Evolutionary conservation across 805 yeast species (phyloP), one percentile per base, ranked within the genome.

Genomic region (Metschnikowia lachancei): DNA sequence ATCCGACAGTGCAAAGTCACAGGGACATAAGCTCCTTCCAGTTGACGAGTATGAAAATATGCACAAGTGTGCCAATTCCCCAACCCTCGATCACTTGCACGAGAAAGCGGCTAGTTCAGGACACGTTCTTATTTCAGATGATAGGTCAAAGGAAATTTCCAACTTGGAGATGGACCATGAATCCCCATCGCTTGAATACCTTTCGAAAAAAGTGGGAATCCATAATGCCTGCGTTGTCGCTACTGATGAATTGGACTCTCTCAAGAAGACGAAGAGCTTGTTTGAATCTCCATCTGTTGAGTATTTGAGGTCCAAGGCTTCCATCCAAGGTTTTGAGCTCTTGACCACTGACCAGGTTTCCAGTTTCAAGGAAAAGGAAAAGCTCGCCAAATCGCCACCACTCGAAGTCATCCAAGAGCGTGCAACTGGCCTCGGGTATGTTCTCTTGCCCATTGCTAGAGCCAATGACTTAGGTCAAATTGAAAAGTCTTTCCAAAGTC

Each of bases 341-440:
- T 6, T 55, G n/a, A 13, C 51, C 2, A 22, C 14, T 16, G 48
- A 41, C 1, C 43, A 47, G 16, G 35, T 46, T 17, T 43, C 37
- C 4, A 44, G 31, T 12, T 29, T 29, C 13, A 39, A 47, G 34
- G 24, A 39, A 12, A 17, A 30, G 14, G 39, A 43, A 36, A n/a
- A 41, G 14, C 39, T 45, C 3, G 36, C 19, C 3, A 33, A 29
- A 2, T 33, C 38, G 11, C 65, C 66, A 5, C 51, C 24, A 36
- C 37, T 17, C 3, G 66, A 60, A n/a, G 55, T 53, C 36, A 51
- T 60, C 7, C 51, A 48, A 9, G 44, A 60, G 28, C 53, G 51
- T 35, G 66, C 75, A 4, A 28, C 45, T 9, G 45, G 39, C 8
- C 61, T 54, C 43, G 67, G 69, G 5, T 50, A 60, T 16, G 56